phyloP scores from a whole-genome alignment of 78 protist genomes.

The Monosiga brevicollis region DNA sequence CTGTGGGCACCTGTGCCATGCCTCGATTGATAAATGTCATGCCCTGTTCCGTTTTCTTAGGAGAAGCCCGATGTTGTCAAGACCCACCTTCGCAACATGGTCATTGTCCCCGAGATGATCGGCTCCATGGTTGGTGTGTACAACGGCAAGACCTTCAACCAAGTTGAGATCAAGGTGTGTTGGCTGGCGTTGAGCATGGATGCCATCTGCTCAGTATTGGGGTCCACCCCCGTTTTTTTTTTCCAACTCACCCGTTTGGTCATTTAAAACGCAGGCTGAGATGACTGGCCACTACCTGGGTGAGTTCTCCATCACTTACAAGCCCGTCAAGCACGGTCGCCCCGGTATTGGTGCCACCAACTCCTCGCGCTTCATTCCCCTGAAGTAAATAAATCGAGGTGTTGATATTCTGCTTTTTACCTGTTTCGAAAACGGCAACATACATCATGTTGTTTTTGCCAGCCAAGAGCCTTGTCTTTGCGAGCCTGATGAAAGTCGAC shows the following conservation, averaged over 20 bases:
- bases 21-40: too few species aligned
- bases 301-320: conserved; percentile 99
- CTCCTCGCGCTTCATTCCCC: conserved; percentile 92
- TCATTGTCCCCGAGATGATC: conserved; percentile 99
- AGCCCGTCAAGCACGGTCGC: conserved; percentile 96
- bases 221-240: background rate
- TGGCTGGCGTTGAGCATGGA: background rate
- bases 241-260: background rate
- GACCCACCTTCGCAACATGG: conserved; percentile 98
- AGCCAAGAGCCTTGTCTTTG: background rate
- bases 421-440: background rate
- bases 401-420: background rate
- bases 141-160: conserved; percentile 97
- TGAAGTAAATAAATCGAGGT: conserved; percentile 11
- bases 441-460: background rate
- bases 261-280: conserved; percentile 66
- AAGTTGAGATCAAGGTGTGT: conserved; percentile 90
- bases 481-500: too few species aligned
- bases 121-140: conserved; percentile 97
- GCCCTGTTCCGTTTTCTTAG: too few species aligned
- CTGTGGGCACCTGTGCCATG: background rate
- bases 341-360: conserved; percentile 98
- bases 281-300: conserved; percentile 99
- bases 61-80: conserved; percentile 95
- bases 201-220: background rate